phyloP scores from a whole-genome alignment of 305 asterid species.

The Solanum hybrid region DNA sequence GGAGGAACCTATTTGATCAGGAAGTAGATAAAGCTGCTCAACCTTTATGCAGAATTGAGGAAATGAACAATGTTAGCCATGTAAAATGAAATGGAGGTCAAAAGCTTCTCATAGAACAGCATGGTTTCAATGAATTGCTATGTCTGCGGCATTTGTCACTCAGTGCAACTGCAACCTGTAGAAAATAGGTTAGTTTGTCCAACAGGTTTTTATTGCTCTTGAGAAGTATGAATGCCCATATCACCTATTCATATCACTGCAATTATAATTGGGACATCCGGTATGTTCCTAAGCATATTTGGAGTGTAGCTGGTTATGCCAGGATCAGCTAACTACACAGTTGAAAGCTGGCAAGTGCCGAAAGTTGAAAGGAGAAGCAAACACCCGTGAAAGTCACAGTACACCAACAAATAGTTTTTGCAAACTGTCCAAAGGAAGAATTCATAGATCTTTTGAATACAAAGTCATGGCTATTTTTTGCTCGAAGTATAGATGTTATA shows the following conservation, averaged over 20 bases:
- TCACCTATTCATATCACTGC: not conserved
- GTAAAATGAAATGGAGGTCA: not conserved
- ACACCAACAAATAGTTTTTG: not conserved
- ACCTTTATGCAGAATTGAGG: not conserved
- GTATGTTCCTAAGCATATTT: not conserved
- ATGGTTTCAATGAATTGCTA: not conserved
- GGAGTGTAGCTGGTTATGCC: not conserved
- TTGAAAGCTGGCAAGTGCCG: not conserved
- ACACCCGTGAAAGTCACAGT: not conserved
- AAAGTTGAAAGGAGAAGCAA: not conserved
- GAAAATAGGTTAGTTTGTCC: not conserved
- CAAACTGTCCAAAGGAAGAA: not conserved
- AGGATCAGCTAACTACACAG: not conserved
- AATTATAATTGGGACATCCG: not conserved
- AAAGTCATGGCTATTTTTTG: not conserved
- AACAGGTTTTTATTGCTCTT: not conserved
- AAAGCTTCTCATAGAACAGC: not conserved
- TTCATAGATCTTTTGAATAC: not conserved
- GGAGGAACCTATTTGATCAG: not conserved
- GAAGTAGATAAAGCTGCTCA: not conserved
- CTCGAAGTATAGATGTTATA: not conserved
- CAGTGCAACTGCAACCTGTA: not conserved
- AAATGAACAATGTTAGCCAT: not conserved
- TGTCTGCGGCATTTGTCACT: not conserved
- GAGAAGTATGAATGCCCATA: not conserved